Conservation (phyloP, 163 green algal species). For the Chloromonas sp. region DNA sequence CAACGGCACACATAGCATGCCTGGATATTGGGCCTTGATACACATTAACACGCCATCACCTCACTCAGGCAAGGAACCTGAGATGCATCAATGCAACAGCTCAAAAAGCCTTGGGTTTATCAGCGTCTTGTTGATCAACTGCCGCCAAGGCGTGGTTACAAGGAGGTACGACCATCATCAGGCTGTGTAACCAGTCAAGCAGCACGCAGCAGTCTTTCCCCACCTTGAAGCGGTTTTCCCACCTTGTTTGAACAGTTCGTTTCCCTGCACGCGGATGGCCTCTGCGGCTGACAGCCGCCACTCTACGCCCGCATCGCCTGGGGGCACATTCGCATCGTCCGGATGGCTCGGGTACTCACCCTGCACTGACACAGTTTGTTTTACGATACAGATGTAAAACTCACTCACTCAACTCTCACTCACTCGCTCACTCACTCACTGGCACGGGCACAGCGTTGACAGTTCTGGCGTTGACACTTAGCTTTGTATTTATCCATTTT, state of each 20-base stretch:
- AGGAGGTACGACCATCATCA: too few species aligned
- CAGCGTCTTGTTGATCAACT: background rate
- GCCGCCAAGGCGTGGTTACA: background rate
- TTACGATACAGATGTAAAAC: background rate
- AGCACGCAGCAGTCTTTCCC: too few species aligned
- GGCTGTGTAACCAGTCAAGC: too few species aligned
- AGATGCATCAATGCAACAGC: too few species aligned
- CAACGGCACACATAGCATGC: too few species aligned
- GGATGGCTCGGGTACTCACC: constrained; percentile 10
- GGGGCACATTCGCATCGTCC: background rate
- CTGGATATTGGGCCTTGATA: too few species aligned
- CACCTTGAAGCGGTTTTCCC: too few species aligned
- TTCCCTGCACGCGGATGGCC: constrained; percentile 28
- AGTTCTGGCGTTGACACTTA: background rate
- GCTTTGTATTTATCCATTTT: background rate
- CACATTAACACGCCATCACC: too few species aligned
- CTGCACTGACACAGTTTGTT: constrained; percentile 11
- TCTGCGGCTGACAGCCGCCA: constrained; percentile 25
- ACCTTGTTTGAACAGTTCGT: constrained; percentile 46
- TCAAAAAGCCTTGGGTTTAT: too few species aligned
- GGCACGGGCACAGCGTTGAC: background rate
- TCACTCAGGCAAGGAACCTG: too few species aligned
- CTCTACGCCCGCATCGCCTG: background rate
- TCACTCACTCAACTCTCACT: background rate
- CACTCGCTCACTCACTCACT: background rate